Evolutionary conservation across 805 yeast species (phyloP).

Genomic region (Candida ipomoeae): DNA sequence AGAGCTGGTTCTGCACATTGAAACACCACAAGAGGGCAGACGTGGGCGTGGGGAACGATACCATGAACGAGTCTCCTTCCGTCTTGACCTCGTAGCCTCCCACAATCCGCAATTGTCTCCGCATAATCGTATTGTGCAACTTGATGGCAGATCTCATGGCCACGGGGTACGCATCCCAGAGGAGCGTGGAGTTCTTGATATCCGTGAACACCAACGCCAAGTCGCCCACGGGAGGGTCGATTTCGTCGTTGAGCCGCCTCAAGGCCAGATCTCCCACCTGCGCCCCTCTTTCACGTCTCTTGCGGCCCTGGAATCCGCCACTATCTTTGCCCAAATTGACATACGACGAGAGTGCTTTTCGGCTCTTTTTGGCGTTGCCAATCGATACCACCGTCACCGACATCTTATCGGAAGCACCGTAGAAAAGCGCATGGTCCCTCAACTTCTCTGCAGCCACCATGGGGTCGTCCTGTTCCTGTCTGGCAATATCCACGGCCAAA

Average conservation of each 20-base stretch:
- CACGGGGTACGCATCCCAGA: constrained; percentile 90
- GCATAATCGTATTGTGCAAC: constrained; percentile 90
- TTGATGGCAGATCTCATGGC: constrained; percentile 97
- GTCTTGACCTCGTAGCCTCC: constrained; percentile 99
- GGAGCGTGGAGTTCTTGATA: constrained; percentile 85
- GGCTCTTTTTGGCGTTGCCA: constrained; percentile 44
- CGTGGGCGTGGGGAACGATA: constrained; percentile 89
- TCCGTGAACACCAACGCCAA: constrained; percentile 96
- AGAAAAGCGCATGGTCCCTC: constrained; percentile 90
- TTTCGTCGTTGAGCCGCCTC: constrained; percentile 83
- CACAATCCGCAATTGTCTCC: constrained; percentile 83
- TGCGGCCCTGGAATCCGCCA: constrained; percentile 32
- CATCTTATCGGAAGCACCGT: constrained; percentile 77
- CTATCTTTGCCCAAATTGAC: constrained; percentile 37
- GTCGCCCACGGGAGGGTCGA: constrained; percentile 91
- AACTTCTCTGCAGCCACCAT: constrained; percentile 89
- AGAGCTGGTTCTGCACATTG: constrained; percentile 80
- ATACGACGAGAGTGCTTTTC: constrained; percentile 28
- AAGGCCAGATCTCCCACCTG: constrained; percentile 67
- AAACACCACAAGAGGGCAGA: constrained; percentile 93
- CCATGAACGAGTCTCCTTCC: constrained; percentile 99
- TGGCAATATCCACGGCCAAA: constrained; percentile 83
- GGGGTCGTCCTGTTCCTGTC: constrained; percentile 78
- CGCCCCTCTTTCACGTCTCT: constrained; percentile 41
- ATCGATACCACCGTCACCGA: constrained; percentile 77